Percentiles rank a stretch among this genome's conserved stretches.
These are phyloP conservation scores for Scheffersomyces cryptocercus DNA, from an alignment of 1,139 yeast species.

Conservation along the genomic window DNA sequence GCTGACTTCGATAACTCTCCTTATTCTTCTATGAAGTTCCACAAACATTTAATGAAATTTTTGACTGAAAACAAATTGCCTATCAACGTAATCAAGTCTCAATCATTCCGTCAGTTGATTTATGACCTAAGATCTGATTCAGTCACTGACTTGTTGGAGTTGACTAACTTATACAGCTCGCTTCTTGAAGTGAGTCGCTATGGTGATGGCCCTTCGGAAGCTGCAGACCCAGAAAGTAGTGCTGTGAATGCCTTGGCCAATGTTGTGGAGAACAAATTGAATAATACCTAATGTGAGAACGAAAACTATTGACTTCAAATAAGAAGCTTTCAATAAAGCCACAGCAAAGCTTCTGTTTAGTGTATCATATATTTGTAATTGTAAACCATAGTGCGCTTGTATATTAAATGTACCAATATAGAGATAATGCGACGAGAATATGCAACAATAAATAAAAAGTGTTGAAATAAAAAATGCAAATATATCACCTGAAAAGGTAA, in stretches of 20 bases:
- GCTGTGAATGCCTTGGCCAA: conserved; percentile 17
- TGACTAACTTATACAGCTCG: conserved; percentile 47
- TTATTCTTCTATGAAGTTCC: conserved; percentile 50
- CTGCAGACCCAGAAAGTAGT: conserved; percentile 10
- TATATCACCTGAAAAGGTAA: no score
- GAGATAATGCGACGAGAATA: no score
- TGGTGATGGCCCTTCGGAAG: conserved; percentile 7
- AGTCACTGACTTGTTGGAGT: conserved; percentile 46
- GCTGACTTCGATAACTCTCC: conserved; percentile 44
- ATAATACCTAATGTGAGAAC: not conserved
- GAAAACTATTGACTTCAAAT: conserved; percentile 15
- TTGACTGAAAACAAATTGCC: conserved; percentile 54
- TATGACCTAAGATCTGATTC: conserved; percentile 53
- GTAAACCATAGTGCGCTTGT: no score
- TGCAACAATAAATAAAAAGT: no score
- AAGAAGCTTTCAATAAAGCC: not conserved
- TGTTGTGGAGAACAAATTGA: conserved; percentile 13
- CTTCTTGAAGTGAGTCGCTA: conserved; percentile 44
- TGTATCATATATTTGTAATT: not conserved
- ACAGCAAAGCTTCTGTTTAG: not conserved
- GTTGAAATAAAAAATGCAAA: no score
- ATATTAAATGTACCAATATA: no score
- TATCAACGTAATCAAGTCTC: conserved; percentile 47
- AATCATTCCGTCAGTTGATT: conserved; percentile 53
- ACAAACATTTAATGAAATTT: conserved; percentile 51